Evolutionary conservation across 306 rosid species (phyloP).

Genomic region (Begonia peltatifolia): DNA sequence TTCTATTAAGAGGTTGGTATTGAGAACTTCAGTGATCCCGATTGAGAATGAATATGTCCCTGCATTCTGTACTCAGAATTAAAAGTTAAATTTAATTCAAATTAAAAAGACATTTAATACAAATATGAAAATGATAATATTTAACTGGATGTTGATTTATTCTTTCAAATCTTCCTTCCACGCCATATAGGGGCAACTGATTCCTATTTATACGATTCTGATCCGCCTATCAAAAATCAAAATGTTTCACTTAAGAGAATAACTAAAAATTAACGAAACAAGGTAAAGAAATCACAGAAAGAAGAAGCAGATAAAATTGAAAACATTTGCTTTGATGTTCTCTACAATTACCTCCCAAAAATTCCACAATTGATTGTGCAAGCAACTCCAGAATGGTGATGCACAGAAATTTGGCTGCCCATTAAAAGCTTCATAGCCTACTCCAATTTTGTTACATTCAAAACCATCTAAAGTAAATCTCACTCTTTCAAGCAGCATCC

Average conservation of each 20-base stretch:
- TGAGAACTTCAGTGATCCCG: conserved; percentile 84
- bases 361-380: conserved; percentile 87
- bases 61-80: conserved; percentile 43
- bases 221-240: conserved; percentile 55
- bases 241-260: not conserved
- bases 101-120: conserved; percentile 6
- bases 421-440: conserved; percentile 69
- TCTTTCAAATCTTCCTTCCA: conserved; percentile 86
- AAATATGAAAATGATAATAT: conserved; percentile 19
- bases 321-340: no score
- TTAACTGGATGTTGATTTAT: conserved; percentile 95
- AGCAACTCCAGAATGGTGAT: conserved; percentile 86
- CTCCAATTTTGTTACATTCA: conserved; percentile 90
- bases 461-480: conserved; percentile 79
- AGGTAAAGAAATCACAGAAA: no score
- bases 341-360: conserved; percentile 46
- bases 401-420: conserved; percentile 81
- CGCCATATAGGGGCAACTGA: conserved; percentile 67
- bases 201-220: conserved; percentile 51
- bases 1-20: conserved; percentile 77
- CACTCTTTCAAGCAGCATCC: conserved; percentile 95
- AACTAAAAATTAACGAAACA: no score
- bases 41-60: conserved; percentile 84
- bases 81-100: conserved; percentile 10
- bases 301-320: no score